Evolutionary conservation across 176 grass and related monocot genomes (phyloP), one percentile per base, ranked within the genome.

Genomic region (Aegilops speltoides): DNA sequence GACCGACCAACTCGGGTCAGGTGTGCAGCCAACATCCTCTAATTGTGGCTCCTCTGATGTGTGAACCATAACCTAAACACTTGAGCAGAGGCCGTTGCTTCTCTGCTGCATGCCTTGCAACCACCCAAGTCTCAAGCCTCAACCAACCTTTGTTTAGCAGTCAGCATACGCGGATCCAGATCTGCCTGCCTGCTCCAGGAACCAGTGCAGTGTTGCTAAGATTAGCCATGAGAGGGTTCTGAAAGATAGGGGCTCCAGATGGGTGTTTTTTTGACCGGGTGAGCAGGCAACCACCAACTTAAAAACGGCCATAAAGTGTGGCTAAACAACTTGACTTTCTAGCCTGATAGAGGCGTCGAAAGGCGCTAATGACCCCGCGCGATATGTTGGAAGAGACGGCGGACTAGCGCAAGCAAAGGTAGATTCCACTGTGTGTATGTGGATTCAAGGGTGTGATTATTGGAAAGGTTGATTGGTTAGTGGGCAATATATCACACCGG

Each of bases 111-210:
- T 84, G 59, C 75, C 68, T 60, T 80, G 74, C 15, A 87, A 87
- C 84, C 66, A 87, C 79, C 52, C 23, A 43, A 41, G 40, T 46
- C 41, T 76, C 60, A 83, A 83, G 68, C 46, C 43, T 76, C 60
- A 84, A 84, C 77, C 48, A 84, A 68, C 22, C 75, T 91, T 80
- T 91, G 67, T 80, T 79, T 76, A 87, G 74, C 84, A 65, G 24
- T 70, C 50, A 86, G 41, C 46, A 76, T 22, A 11, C 16, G 56
- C 79, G 72, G 74, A 87, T 91, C 89, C 80, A 84, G 85, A 91
- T 83, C 84, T 83, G 17, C 25, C 10, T 43, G 41, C 3, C 10
- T 90, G 59, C 80, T 80, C 74, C 46, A 52, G 67, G 17, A 86
- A 79, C 66, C 89, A 62, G 67, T 80, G 74, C 76, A 80, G 19